These are phyloP conservation scores for Cornus kousa DNA, from an alignment of 148 eudicot genomes.

Conservation along the genomic window DNA sequence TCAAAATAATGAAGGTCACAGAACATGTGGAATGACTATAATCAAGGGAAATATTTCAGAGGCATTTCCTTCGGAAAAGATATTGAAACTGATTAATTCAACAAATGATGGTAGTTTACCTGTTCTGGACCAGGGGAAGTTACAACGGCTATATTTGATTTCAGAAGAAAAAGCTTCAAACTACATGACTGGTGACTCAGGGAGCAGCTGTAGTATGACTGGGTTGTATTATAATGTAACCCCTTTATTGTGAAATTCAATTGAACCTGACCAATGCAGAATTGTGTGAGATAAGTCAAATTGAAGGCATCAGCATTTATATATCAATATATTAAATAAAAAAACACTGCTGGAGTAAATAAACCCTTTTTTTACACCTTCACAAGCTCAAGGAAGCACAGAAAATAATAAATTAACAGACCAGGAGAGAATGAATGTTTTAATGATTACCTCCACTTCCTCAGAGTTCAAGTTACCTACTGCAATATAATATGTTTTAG, in stretches of 20 bases:
- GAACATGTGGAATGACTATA: background rate
- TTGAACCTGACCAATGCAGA: slow-evolving; percentile 34
- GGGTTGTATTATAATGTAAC: slow-evolving; percentile 37
- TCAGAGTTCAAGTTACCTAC: slow-evolving; percentile 54
- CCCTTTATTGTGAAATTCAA: slow-evolving; percentile 50
- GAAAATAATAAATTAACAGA: background rate
- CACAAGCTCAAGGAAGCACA: background rate
- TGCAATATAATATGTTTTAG: slow-evolving; percentile 50
- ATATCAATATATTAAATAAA: background rate
- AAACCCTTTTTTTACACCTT: background rate
- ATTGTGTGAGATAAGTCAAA: background rate
- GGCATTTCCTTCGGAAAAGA: background rate
- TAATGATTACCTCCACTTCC: slow-evolving; percentile 33
- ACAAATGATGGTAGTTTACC: slow-evolving; percentile 27
- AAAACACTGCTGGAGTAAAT: background rate
- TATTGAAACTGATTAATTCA: background rate
- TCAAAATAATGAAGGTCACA: background rate
- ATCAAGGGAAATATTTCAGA: background rate
- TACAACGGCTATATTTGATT: slow-evolving; percentile 34
- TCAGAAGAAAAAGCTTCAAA: slow-evolving; percentile 40
- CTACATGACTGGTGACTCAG: slow-evolving; percentile 38
- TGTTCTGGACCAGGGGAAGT: slow-evolving; percentile 44
- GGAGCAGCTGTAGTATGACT: slow-evolving; percentile 43
- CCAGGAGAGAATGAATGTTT: background rate
- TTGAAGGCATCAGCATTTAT: background rate